phyloP scores from a whole-genome alignment of 2,329 filamentous ascomycete genomes.

The Fusarium mexicanum region DNA sequence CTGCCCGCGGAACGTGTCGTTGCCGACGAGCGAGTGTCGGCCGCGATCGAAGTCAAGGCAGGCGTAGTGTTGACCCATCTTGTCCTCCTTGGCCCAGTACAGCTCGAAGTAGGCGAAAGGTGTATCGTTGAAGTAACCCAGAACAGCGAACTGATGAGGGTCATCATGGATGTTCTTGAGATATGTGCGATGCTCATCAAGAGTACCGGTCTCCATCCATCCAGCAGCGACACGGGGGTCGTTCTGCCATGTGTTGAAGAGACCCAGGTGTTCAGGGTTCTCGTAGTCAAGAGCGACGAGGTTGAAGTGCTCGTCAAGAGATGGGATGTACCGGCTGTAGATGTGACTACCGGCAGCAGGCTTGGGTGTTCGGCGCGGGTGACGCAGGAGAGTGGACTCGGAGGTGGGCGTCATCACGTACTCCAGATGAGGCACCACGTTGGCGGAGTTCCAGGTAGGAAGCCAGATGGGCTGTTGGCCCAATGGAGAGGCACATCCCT shows the following conservation, averaged over 20 bases:
- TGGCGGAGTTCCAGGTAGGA: conserved; percentile 52
- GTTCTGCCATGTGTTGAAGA: conserved; percentile 83
- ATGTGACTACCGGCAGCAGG: conserved; percentile 72
- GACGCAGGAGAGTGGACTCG: conserved; percentile 56
- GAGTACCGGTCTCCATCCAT: conserved; percentile 79
- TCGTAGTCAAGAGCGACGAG: conserved; percentile 74
- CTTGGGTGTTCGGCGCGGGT: conserved; percentile 75
- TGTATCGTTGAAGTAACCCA: conserved; percentile 75
- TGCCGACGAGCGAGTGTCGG: conserved; percentile 66
- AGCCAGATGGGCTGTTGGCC: conserved; percentile 70
- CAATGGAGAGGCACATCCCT: conserved; percentile 71
- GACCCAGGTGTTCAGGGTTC: conserved; percentile 67
- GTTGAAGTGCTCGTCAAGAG: conserved; percentile 77
- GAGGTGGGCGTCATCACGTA: conserved; percentile 46
- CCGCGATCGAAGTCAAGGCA: conserved; percentile 67
- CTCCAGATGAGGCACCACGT: conserved; percentile 50
- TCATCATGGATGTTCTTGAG: conserved; percentile 72
- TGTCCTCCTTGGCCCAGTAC: conserved; percentile 62
- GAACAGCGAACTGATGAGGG: conserved; percentile 72
- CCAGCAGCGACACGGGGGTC: conserved; percentile 79
- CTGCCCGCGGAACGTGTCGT: conserved; percentile 67
- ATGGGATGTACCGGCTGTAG: conserved; percentile 80
- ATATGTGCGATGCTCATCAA: conserved; percentile 77
- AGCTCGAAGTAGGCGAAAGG: conserved; percentile 80
- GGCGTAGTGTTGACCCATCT: conserved; percentile 65